Evolutionary conservation across 2,329 filamentous ascomycete genomes (phyloP).

Genomic region (Talaromyces sp.): DNA sequence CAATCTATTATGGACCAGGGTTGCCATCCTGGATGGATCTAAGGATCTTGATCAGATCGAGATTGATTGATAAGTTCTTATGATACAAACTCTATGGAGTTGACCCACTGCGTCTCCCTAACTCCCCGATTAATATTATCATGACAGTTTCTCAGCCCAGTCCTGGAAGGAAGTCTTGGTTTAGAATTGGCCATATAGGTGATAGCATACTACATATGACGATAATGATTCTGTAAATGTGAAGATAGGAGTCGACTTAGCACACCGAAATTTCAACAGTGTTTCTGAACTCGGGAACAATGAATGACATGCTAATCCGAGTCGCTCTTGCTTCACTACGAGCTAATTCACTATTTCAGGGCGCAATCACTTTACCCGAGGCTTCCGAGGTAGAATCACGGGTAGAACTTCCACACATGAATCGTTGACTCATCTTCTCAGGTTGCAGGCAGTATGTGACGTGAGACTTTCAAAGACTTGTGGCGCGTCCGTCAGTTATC

Average conservation of each 20-base stretch:
- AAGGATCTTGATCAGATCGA: background rate
- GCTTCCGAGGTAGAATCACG: background rate
- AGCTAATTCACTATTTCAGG: background rate
- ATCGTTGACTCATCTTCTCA: background rate
- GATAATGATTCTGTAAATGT: background rate
- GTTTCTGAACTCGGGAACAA: background rate
- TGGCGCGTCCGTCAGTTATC: background rate
- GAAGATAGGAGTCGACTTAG: background rate
- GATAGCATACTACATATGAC: background rate
- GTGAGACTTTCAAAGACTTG: background rate
- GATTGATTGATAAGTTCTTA: constrained; percentile 4
- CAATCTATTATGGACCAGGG: background rate
- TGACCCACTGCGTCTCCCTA: background rate
- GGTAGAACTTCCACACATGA: background rate
- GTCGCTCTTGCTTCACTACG: background rate
- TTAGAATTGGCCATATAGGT: background rate
- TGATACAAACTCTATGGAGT: background rate
- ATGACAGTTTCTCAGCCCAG: background rate
- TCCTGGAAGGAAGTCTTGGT: background rate
- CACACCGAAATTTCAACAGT: background rate
- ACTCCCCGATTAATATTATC: background rate
- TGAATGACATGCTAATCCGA: background rate
- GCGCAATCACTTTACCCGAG: background rate
- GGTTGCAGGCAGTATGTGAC: background rate
- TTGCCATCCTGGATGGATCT: background rate